Evolutionary conservation across 768 basidiomycete genomes (phyloP).

Genomic region (Mycena pura): DNA sequence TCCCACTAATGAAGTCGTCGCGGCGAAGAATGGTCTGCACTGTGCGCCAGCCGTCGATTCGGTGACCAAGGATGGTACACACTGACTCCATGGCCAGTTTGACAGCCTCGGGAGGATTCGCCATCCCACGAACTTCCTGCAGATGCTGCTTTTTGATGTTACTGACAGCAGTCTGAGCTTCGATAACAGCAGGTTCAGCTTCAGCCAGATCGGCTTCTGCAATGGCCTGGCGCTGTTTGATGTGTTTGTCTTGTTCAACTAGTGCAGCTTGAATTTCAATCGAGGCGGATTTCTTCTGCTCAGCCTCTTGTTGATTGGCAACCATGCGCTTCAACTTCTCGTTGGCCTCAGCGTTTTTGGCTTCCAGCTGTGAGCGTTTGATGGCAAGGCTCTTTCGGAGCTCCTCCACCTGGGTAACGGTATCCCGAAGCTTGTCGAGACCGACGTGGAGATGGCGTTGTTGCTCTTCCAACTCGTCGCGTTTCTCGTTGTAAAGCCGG

Average conservation of each 20-base stretch:
- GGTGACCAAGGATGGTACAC: constrained; percentile 94
- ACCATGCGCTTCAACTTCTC: constrained; percentile 98
- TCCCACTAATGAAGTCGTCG: constrained; percentile 95
- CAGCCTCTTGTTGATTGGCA: constrained; percentile 97
- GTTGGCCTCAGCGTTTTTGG: constrained; percentile 95
- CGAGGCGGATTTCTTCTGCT: constrained; percentile 96
- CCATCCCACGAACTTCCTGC: constrained; percentile 97
- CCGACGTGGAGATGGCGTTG: constrained; percentile 98
- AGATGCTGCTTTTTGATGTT: constrained; percentile 96
- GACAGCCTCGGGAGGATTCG: constrained; percentile 96
- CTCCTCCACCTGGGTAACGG: constrained; percentile 96
- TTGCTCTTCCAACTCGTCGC: constrained; percentile 97
- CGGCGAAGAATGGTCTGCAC: constrained; percentile 95
- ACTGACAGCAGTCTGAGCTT: constrained; percentile 95
- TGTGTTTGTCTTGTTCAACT: constrained; percentile 88
- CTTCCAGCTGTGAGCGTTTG: constrained; percentile 90
- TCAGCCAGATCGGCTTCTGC: constrained; percentile 97
- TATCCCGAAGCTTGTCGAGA: constrained; percentile 94
- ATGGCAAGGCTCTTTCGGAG: constrained; percentile 93
- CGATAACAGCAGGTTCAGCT: constrained; percentile 95
- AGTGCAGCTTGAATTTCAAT: constrained; percentile 95
- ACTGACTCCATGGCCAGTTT: constrained; percentile 99
- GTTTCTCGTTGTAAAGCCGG: constrained; percentile 92
- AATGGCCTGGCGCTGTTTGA: constrained; percentile 84
- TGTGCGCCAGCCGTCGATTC: constrained; percentile 95